phyloP scores from a whole-genome alignment of 208 protist species.

The Leishmania tarentolae region DNA sequence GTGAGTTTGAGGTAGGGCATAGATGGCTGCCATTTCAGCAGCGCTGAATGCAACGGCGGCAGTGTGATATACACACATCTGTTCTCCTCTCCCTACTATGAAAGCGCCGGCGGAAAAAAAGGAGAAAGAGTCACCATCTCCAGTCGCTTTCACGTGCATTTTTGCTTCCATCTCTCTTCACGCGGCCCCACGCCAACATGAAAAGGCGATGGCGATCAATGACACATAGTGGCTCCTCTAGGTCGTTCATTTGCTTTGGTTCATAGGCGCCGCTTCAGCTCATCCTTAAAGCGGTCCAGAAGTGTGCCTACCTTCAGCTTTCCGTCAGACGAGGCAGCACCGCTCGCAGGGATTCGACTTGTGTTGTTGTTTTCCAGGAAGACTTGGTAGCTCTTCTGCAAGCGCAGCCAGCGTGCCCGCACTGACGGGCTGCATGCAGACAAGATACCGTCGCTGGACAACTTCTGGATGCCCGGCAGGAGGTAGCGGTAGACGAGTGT shows the following conservation, averaged over 20 bases:
- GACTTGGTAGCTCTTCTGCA: constrained; percentile 44
- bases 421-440: constrained; percentile 28
- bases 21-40: neutral
- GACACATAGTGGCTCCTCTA: neutral
- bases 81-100: neutral
- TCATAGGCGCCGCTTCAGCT: constrained; percentile 55
- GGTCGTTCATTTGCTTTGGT: neutral
- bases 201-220: neutral
- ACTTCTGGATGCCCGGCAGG: constrained; percentile 48
- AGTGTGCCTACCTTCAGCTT: constrained; percentile 35
- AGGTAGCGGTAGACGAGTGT: constrained; percentile 55
- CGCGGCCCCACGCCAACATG: neutral
- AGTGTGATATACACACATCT: neutral
- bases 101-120: neutral
- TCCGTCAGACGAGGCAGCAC: constrained; percentile 3
- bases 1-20: neutral
- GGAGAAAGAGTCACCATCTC: neutral
- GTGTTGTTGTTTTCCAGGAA: constrained; percentile 55
- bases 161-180: neutral
- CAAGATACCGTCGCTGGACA: constrained; percentile 34
- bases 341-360: constrained; percentile 9
- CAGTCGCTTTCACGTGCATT: neutral
- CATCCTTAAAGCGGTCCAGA: constrained; percentile 60
- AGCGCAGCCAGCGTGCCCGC: constrained; percentile 47
- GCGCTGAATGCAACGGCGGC: neutral